Evolutionary conservation across 176 grass and related monocot species (phyloP).

Genomic region (Pharus latifolius): DNA sequence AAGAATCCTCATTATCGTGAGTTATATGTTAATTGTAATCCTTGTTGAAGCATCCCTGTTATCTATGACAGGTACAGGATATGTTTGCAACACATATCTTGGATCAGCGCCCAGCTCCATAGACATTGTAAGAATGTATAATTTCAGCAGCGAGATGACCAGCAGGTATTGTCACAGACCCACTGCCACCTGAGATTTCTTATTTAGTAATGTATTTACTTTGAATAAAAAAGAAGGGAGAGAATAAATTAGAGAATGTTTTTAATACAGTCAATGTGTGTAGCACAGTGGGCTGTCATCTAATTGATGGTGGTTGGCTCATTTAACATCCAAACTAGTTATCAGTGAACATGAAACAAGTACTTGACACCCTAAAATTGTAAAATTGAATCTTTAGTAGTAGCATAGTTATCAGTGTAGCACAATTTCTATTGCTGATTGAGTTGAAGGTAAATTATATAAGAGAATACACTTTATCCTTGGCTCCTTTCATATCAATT

Average conservation of each 20-base stretch:
- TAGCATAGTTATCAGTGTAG: neutral
- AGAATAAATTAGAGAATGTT: neutral
- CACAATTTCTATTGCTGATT: neutral
- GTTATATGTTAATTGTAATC: neutral
- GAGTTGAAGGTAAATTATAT: neutral
- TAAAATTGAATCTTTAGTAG: neutral
- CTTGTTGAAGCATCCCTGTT: neutral
- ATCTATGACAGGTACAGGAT: slow-evolving; percentile 69
- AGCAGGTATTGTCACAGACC: slow-evolving; percentile 48
- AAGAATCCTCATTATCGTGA: neutral
- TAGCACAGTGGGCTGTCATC: too few species aligned
- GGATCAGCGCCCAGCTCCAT: slow-evolving; percentile 45
- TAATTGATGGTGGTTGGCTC: neutral
- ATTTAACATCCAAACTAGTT: neutral
- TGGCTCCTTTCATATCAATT: neutral
- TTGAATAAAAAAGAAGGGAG: neutral
- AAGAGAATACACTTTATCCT: neutral
- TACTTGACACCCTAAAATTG: neutral
- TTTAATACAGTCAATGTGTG: neutral
- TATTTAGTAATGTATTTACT: neutral
- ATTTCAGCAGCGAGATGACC: slow-evolving; percentile 52
- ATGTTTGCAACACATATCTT: slow-evolving; percentile 87
- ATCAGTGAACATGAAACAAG: neutral
- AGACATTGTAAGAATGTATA: slow-evolving; percentile 88
- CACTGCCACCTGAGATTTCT: too few species aligned